Conservation (phyloP, 139 green algal genomes). For the Volvox reticuliferus region DNA sequence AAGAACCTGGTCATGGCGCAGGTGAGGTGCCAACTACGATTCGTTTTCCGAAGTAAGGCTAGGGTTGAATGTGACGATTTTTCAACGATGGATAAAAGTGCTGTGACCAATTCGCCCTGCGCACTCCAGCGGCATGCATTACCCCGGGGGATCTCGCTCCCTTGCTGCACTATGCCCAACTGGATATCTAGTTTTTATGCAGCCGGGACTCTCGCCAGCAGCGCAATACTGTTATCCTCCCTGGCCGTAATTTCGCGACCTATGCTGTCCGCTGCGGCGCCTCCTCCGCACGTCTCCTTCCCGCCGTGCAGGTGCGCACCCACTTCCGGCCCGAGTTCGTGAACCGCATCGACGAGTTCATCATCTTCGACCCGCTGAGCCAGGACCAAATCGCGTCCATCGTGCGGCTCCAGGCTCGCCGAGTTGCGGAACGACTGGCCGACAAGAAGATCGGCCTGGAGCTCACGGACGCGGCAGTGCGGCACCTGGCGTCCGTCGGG, state of each 20-base stretch:
- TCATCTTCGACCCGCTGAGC: slow-evolving; percentile 96
- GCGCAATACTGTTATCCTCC: too few relatives aligned
- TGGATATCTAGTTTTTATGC: too few relatives aligned
- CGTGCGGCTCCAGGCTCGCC: slow-evolving; percentile 75
- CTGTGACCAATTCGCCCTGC: too few relatives aligned
- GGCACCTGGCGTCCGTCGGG: slow-evolving; percentile 82
- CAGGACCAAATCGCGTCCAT: slow-evolving; percentile 90
- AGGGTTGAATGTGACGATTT: too few relatives aligned
- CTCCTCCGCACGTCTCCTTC: slow-evolving; percentile 78
- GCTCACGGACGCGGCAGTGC: slow-evolving; percentile 79
- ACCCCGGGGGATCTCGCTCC: too few relatives aligned
- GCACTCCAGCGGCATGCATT: too few relatives aligned
- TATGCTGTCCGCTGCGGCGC: too few relatives aligned
- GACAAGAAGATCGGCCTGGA: slow-evolving; percentile 95
- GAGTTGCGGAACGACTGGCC: slow-evolving; percentile 79
- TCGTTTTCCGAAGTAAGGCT: too few relatives aligned
- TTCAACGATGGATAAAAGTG: too few relatives aligned
- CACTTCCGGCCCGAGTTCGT: slow-evolving; percentile 99
- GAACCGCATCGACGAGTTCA: slow-evolving; percentile 98
- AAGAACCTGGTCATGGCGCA: slow-evolving; percentile 54
- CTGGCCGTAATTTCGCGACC: too few relatives aligned
- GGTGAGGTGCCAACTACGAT: neutral
- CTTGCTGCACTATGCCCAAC: too few relatives aligned
- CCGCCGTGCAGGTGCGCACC: slow-evolving; percentile 83
- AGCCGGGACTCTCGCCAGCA: too few relatives aligned